phyloP scores from a whole-genome alignment of 1,139 yeast species.

The Lizanozyma gosingica region DNA sequence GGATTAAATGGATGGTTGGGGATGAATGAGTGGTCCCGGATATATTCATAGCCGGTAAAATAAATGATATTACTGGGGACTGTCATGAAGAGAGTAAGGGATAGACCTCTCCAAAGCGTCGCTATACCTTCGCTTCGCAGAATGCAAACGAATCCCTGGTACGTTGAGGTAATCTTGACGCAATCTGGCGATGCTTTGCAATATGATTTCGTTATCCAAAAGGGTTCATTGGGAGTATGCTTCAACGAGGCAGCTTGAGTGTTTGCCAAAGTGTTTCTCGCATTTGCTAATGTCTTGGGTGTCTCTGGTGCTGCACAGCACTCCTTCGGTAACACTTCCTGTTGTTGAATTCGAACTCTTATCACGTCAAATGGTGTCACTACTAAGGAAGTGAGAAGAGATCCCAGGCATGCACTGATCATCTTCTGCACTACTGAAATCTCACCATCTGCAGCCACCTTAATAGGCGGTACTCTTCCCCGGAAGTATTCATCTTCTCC shows the following conservation, averaged over 20 bases:
- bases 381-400: conserved; percentile 74
- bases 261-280: conserved; percentile 16
- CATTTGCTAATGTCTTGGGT: conserved; percentile 12
- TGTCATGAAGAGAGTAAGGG: conserved; percentile 79
- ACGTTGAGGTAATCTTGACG: conserved; percentile 43
- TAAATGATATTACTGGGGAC: conserved; percentile 90
- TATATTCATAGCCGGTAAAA: conserved; percentile 85
- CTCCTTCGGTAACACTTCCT: conserved; percentile 49
- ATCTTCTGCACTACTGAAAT: conserved; percentile 57
- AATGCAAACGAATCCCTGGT: conserved; percentile 64
- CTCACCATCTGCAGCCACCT: conserved; percentile 9
- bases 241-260: conserved; percentile 1
- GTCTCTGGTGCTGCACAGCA: conserved; percentile 8
- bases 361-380: conserved; percentile 95
- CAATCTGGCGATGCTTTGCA: conserved; percentile 27
- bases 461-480: conserved; percentile 3
- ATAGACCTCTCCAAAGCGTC: conserved; percentile 85
- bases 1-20: conserved; percentile 52
- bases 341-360: conserved; percentile 85
- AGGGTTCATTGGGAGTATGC: conserved; percentile 17
- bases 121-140: conserved; percentile 61
- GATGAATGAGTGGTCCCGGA: conserved; percentile 68
- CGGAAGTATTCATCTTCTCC: conserved; percentile 12
- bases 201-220: conserved; percentile 34
- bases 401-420: conserved; percentile 88